These are phyloP conservation scores for Aspergillus panamensis DNA, from an alignment of 495 filamentous ascomycete species.

Conservation along the genomic window DNA sequence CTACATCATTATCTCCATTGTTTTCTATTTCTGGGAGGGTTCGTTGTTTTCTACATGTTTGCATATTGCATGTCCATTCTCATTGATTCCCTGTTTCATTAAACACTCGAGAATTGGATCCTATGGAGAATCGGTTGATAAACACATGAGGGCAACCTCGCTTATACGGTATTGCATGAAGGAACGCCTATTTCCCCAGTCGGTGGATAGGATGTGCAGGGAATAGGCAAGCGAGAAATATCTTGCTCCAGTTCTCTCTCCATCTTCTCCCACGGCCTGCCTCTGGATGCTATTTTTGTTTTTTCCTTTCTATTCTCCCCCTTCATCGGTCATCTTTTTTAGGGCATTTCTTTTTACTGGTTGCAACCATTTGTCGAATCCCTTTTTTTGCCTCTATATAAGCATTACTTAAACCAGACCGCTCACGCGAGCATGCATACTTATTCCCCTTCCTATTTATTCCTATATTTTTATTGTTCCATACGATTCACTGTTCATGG, in stretches of 20 bases:
- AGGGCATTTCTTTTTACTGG: background rate
- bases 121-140: slow-evolving; percentile 17
- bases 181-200: background rate
- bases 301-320: background rate
- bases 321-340: background rate
- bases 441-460: background rate
- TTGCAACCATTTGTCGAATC: background rate
- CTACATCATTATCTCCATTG: slow-evolving; percentile 12
- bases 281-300: background rate
- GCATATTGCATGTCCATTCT: slow-evolving; percentile 5
- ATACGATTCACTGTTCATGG: background rate
- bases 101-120: slow-evolving; percentile 5
- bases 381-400: background rate
- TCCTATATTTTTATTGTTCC: background rate
- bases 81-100: slow-evolving; percentile 24
- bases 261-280: background rate
- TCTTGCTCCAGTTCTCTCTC: background rate
- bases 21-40: slow-evolving; percentile 22
- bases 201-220: slow-evolving; percentile 4
- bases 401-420: slow-evolving; percentile 11
- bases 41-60: slow-evolving; percentile 21
- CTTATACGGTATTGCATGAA: slow-evolving; percentile 12
- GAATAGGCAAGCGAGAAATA: background rate
- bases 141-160: slow-evolving; percentile 29
- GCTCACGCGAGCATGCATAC: slow-evolving; percentile 15